Percentiles rank a stretch among this genome's conserved stretches.
Evolutionary conservation across 352 stramenopile genomes (phyloP).

Genomic region (Globisporangium acanthophoron): DNA sequence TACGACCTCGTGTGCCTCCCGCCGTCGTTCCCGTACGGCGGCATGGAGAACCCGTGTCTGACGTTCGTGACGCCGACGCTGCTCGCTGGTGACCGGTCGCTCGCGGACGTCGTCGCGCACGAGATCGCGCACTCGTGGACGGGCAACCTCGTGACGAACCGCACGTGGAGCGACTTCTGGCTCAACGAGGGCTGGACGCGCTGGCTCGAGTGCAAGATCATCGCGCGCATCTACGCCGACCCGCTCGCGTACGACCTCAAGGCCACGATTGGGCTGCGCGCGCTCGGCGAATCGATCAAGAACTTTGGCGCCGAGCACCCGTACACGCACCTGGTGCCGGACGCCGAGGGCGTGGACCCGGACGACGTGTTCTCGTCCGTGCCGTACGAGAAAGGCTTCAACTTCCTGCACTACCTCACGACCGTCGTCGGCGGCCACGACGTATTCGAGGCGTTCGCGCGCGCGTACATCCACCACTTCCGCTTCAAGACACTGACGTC

Average conservation of each 20-base stretch:
- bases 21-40: slow-evolving; percentile 89
- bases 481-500: slow-evolving; percentile 87
- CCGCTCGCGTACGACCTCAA: slow-evolving; percentile 47
- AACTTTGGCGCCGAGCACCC: slow-evolving; percentile 53
- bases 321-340: slow-evolving; percentile 88
- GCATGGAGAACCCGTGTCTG: slow-evolving; percentile 83
- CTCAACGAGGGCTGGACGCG: slow-evolving; percentile 99
- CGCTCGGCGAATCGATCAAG: slow-evolving; percentile 35
- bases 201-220: slow-evolving; percentile 97
- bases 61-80: slow-evolving; percentile 97
- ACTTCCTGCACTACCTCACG: slow-evolving; percentile 79
- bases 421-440: slow-evolving; percentile 33
- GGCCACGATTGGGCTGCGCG: slow-evolving; percentile 39
- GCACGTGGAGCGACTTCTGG: slow-evolving; percentile 95
- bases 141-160: slow-evolving; percentile 97
- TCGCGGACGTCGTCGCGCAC: slow-evolving; percentile 96
- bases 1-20: slow-evolving; percentile 98
- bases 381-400: slow-evolving; percentile 95
- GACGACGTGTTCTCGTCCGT: slow-evolving; percentile 95
- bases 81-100: slow-evolving; percentile 90
- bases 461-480: slow-evolving; percentile 90
- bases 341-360: slow-evolving; percentile 88
- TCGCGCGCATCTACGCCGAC: slow-evolving; percentile 54
- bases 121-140: slow-evolving; percentile 97
- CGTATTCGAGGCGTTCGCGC: slow-evolving; percentile 82